phyloP scores from a whole-genome alignment of 805 yeast genomes.

The Candida cerambycidarum region DNA sequence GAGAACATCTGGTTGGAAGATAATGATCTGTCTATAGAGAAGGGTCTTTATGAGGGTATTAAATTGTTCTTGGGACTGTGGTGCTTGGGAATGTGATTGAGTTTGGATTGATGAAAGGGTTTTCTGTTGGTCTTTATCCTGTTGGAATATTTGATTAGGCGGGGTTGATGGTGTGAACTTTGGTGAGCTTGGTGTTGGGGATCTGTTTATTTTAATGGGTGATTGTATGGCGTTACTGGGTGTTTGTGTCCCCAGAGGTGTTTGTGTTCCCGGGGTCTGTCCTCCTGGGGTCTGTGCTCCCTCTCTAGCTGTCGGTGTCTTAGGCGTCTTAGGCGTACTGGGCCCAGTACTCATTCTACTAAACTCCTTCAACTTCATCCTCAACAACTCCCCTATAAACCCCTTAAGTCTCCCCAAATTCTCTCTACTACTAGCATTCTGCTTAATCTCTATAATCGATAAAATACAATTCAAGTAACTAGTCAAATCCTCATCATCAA shows the following conservation, averaged over 20 bases:
- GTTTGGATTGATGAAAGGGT: no score
- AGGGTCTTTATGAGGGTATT: constrained; percentile 26
- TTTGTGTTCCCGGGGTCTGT: no score
- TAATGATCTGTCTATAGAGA: constrained; percentile 32
- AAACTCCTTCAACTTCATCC: constrained; percentile 24
- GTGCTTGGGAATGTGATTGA: not conserved
- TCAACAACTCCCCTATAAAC: constrained; percentile 27
- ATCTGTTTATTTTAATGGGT: not conserved
- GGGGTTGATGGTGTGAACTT: no score
- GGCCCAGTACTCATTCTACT: no score
- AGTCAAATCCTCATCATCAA: constrained; percentile 23
- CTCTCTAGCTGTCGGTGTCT: no score
- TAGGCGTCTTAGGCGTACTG: not conserved
- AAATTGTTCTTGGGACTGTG: constrained; percentile 5
- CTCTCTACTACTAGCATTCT: constrained; percentile 11
- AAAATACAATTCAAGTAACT: constrained; percentile 28
- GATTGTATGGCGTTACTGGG: not conserved
- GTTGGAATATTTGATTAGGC: no score
- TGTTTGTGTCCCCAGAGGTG: no score
- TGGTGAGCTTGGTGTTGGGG: not conserved
- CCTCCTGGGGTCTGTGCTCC: no score
- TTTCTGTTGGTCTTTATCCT: no score
- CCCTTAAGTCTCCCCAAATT: constrained; percentile 19
- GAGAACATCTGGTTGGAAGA: constrained; percentile 32
- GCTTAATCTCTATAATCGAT: constrained; percentile 28